Evolutionary conservation across 805 yeast genomes (phyloP).

Genomic region (Maudiozyma serrabonitensis): DNA sequence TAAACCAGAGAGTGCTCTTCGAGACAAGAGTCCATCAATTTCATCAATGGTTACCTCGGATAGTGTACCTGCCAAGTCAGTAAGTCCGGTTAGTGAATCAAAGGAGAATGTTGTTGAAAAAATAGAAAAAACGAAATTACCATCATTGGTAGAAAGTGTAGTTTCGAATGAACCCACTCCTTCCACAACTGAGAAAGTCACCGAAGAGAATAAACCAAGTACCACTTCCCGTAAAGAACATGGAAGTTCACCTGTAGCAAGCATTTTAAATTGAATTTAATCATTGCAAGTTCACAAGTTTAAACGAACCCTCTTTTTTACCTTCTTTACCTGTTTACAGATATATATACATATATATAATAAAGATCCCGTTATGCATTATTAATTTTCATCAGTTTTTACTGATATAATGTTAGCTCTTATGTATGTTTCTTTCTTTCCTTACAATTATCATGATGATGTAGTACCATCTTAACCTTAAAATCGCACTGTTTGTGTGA

Average conservation of each 20-base stretch:
- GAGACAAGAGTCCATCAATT: not conserved
- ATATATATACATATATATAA: not conserved
- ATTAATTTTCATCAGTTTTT: not conserved
- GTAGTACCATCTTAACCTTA: not conserved
- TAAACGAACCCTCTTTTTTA: not conserved
- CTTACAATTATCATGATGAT: too few relatives aligned
- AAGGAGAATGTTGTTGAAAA: too few relatives aligned
- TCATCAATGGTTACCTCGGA: not conserved
- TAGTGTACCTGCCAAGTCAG: too few relatives aligned
- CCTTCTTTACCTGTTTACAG: too few relatives aligned
- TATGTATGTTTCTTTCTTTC: too few relatives aligned
- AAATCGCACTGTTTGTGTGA: not conserved
- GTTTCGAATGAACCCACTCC: not conserved
- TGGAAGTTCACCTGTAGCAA: not conserved
- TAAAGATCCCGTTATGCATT: not conserved
- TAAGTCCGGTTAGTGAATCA: too few relatives aligned
- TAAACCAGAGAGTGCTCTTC: not conserved
- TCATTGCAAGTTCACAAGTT: not conserved
- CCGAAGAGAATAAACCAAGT: not conserved
- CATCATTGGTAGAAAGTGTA: not conserved
- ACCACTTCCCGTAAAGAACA: not conserved
- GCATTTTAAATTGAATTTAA: not conserved
- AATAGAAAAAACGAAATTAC: not conserved
- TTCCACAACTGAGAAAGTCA: not conserved
- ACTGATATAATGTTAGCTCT: too few relatives aligned